phyloP scores from a whole-genome alignment of 2,329 filamentous ascomycete species.

The Xylaria sp. region DNA sequence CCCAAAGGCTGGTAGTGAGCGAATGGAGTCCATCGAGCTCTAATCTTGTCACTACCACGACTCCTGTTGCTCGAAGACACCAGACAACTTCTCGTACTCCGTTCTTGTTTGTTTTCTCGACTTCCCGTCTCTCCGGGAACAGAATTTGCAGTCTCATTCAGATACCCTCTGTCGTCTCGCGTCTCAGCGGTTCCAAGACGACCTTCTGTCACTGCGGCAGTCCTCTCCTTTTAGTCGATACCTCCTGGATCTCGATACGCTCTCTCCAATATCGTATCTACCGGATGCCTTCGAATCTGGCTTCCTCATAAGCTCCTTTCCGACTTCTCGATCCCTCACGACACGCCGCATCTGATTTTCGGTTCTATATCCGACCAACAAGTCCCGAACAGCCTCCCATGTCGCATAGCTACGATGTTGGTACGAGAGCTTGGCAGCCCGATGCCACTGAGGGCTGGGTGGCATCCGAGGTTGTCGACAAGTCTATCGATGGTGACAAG shows the following conservation, averaged over 20 bases:
- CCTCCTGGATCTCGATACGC: constrained; percentile 37
- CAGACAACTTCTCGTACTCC: constrained; percentile 33
- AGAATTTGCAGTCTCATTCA: constrained; percentile 13
- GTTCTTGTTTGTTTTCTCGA: constrained; percentile 32
- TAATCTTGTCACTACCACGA: constrained; percentile 35
- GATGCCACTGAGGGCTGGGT: constrained; percentile 97
- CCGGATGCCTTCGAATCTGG: constrained; percentile 49
- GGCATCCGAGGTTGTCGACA: constrained; percentile 91
- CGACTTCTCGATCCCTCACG: constrained; percentile 33
- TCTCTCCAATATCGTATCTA: constrained; percentile 40
- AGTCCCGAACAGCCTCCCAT: constrained; percentile 62
- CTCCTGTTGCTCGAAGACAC: constrained; percentile 30
- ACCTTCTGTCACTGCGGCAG: constrained; percentile 21
- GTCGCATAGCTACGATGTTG: constrained; percentile 95
- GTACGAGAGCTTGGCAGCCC: constrained; percentile 98
- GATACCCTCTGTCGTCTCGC: constrained; percentile 29
- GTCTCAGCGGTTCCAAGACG: constrained; percentile 27
- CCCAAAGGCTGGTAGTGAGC: constrained; percentile 39
- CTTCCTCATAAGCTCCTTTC: constrained; percentile 41
- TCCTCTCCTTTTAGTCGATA: constrained; percentile 41
- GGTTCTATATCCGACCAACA: constrained; percentile 32
- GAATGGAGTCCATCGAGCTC: constrained; percentile 38
- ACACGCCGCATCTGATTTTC: constrained; percentile 40
- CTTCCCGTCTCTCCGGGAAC: constrained; percentile 24
- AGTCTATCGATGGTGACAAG: constrained; percentile 85